These are phyloP conservation scores for Microsporum ferrugineum DNA, from an alignment of 2,329 filamentous ascomycete species.

Conservation along the genomic window DNA sequence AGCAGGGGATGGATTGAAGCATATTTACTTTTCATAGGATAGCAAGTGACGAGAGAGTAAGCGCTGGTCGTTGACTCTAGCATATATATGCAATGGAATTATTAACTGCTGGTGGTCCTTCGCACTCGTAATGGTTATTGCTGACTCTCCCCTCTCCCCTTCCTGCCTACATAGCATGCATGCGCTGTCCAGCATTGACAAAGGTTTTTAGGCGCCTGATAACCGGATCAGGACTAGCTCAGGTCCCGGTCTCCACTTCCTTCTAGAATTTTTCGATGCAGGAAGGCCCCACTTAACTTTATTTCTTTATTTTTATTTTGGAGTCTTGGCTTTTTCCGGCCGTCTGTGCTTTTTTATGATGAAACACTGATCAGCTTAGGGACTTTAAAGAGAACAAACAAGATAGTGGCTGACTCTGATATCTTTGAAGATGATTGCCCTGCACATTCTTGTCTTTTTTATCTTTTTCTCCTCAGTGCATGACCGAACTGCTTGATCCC, in stretches of 20 bases:
- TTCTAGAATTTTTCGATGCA: background rate
- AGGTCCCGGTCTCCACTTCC: background rate
- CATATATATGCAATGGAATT: constrained; percentile 4
- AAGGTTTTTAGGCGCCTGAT: background rate
- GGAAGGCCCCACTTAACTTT: constrained; percentile 4
- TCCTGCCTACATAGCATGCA: background rate
- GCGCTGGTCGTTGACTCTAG: constrained; percentile 1
- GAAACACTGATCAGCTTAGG: background rate
- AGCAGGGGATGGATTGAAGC: background rate
- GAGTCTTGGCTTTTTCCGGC: background rate
- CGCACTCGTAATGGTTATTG: background rate
- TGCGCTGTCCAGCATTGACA: background rate
- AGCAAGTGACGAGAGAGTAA: background rate
- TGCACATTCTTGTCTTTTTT: background rate
- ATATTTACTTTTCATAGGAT: background rate
- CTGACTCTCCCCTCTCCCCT: background rate
- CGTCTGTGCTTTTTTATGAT: background rate
- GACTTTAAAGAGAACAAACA: background rate
- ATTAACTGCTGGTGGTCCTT: background rate
- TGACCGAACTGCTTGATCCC: background rate
- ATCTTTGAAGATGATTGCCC: background rate
- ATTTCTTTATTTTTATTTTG: constrained; percentile 5
- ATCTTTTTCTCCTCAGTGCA: background rate
- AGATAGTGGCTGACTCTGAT: background rate
- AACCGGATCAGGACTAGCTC: background rate